These are phyloP conservation scores for Sphaerulina vaccinii DNA, from an alignment of 2,329 filamentous ascomycete species.

Conservation along the genomic window DNA sequence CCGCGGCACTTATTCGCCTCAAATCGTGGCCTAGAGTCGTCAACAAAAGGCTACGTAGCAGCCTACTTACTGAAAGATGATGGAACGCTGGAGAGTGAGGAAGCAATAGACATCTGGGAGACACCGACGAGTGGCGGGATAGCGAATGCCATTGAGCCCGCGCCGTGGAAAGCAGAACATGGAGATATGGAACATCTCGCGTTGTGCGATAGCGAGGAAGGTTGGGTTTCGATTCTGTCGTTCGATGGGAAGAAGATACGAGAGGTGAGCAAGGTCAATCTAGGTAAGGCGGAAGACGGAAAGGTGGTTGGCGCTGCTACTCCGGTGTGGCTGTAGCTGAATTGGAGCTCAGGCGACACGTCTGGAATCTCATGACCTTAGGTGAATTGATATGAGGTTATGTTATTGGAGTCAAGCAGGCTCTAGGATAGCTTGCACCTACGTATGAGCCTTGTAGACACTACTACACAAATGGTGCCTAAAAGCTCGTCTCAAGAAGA, in stretches of 20 bases:
- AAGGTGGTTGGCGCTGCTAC: slow-evolving; percentile 35
- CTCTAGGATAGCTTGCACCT: slow-evolving; percentile 16
- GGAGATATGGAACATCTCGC: slow-evolving; percentile 34
- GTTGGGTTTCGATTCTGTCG: slow-evolving; percentile 34
- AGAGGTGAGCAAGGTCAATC: slow-evolving; percentile 33
- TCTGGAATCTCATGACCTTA: too few species aligned
- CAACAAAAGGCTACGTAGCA: slow-evolving; percentile 36
- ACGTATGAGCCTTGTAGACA: slow-evolving; percentile 9
- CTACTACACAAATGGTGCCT: slow-evolving; percentile 8
- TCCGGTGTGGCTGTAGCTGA: slow-evolving; percentile 36
- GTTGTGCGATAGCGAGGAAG: slow-evolving; percentile 38
- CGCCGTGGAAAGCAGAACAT: slow-evolving; percentile 28
- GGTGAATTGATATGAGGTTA: slow-evolving; percentile 2
- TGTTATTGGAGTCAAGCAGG: neutral
- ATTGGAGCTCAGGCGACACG: neutral
- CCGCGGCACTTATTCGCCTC: slow-evolving; percentile 38
- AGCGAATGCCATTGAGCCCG: slow-evolving; percentile 39
- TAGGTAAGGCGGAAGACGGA: slow-evolving; percentile 35
- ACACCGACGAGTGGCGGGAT: slow-evolving; percentile 39
- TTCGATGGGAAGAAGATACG: slow-evolving; percentile 36
- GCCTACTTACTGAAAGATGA: slow-evolving; percentile 31
- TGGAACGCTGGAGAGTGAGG: slow-evolving; percentile 30
- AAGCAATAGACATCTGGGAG: slow-evolving; percentile 36
- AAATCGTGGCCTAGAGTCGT: slow-evolving; percentile 35
- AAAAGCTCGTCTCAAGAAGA: slow-evolving; percentile 10